Percentiles rank a stretch among this genome's conserved stretches.
These are phyloP conservation scores for Trichoderma sp. DNA, from an alignment of 2,329 filamentous ascomycete genomes.

Conservation along the genomic window DNA sequence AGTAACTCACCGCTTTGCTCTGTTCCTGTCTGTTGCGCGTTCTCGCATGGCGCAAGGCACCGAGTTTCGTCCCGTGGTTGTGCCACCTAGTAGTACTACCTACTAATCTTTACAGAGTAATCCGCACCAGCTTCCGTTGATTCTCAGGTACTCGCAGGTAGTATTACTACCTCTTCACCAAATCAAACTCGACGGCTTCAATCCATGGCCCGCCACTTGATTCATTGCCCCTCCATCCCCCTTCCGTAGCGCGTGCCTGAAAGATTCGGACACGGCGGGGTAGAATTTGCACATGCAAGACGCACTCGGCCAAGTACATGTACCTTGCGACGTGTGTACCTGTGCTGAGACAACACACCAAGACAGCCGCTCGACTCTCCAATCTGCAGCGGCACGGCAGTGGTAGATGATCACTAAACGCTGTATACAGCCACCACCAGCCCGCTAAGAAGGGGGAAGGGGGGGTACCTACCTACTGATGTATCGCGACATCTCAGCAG, in stretches of 20 bases:
- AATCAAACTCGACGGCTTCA: background rate
- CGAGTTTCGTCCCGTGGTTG: too few relatives aligned
- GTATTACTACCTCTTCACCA: background rate
- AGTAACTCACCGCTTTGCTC: constrained; percentile 30
- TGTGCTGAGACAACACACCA: too few relatives aligned
- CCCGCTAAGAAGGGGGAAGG: background rate
- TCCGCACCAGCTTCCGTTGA: background rate
- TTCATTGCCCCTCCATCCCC: background rate
- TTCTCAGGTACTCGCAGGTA: background rate
- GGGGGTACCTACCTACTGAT: too few relatives aligned
- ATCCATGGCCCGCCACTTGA: background rate
- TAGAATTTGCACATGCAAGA: background rate
- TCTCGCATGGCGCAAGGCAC: background rate
- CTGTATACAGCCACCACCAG: background rate
- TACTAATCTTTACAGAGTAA: background rate
- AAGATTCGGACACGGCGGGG: background rate
- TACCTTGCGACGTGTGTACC: too few relatives aligned
- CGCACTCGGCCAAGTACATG: background rate
- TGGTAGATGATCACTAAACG: background rate
- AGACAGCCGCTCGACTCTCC: too few relatives aligned
- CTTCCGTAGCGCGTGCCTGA: background rate
- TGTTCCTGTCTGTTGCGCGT: background rate
- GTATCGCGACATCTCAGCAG: too few relatives aligned
- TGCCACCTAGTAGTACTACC: background rate
- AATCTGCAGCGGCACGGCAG: background rate